Conservation (phyloP, 257 asterid species). For the Coffea canephora region DNA sequence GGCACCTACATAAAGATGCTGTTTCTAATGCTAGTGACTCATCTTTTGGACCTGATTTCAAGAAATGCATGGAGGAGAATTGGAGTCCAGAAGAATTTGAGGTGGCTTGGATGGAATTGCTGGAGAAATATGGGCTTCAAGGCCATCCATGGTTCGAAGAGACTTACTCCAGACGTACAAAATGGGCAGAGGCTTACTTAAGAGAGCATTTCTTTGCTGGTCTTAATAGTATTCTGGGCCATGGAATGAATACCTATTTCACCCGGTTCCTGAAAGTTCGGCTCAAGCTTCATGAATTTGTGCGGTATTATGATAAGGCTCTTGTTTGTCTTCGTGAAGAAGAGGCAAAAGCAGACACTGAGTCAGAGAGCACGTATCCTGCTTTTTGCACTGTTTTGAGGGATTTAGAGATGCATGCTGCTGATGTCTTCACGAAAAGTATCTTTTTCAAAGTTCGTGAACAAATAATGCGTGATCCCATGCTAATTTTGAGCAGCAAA, state of each 20-base stretch:
- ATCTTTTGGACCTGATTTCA: neutral
- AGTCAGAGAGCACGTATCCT: neutral
- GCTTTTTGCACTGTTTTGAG: neutral
- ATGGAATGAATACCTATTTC: constrained; percentile 1
- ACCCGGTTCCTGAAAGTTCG: constrained; percentile 12
- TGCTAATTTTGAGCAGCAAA: constrained; percentile 7
- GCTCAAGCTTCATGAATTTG: constrained; percentile 1
- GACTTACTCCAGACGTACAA: neutral
- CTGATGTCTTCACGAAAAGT: constrained; percentile 1
- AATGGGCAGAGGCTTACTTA: constrained; percentile 7
- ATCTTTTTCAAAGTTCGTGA: neutral
- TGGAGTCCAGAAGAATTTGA: neutral
- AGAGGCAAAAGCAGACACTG: constrained; percentile 6
- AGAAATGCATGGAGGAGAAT: neutral
- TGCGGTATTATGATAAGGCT: constrained; percentile 11
- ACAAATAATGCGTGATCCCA: constrained; percentile 1
- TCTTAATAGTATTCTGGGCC: neutral
- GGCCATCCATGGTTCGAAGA: constrained; percentile 1
- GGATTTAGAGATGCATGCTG: constrained; percentile 5
- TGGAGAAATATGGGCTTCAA: neutral
- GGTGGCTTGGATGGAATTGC: neutral
- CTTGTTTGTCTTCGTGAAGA: constrained; percentile 1
- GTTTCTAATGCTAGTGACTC: neutral
- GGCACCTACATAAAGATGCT: constrained; percentile 8
- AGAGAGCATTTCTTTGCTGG: constrained; percentile 8